Evolutionary conservation across 768 basidiomycete genomes (phyloP).

Genomic region (Mycena metata): DNA sequence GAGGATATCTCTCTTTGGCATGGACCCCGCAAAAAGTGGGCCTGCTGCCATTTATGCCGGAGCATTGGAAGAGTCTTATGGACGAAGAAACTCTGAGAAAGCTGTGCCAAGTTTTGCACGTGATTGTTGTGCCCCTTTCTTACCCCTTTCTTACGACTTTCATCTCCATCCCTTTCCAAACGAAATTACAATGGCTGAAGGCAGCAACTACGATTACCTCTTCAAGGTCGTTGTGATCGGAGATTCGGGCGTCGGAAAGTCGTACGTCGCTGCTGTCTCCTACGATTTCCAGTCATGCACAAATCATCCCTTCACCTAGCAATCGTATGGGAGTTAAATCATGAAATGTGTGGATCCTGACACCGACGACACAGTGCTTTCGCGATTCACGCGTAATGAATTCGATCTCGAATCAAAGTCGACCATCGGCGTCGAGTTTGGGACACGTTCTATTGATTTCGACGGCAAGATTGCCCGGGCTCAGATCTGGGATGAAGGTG

Average conservation of each 20-base stretch:
- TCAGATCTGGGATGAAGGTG: slow-evolving; percentile 99
- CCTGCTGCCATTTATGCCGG: slow-evolving; percentile 70
- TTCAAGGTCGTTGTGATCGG: slow-evolving; percentile 99
- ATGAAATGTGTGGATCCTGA: not conserved
- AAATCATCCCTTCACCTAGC: slow-evolving; percentile 39
- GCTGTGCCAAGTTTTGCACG: no score
- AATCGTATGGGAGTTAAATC: slow-evolving; percentile 47
- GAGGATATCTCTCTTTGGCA: slow-evolving; percentile 81
- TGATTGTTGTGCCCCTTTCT: no score
- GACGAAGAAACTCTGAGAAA: no score
- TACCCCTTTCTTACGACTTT: not conserved
- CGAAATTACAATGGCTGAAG: slow-evolving; percentile 79
- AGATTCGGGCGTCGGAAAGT: slow-evolving; percentile 99
- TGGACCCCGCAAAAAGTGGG: slow-evolving; percentile 66
- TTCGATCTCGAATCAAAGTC: slow-evolving; percentile 99
- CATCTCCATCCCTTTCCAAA: slow-evolving; percentile 1
- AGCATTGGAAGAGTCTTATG: slow-evolving; percentile 81
- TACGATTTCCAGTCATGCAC: slow-evolving; percentile 13
- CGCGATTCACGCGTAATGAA: slow-evolving; percentile 99
- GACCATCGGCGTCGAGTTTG: slow-evolving; percentile 99
- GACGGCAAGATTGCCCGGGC: slow-evolving; percentile 98
- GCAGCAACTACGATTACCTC: slow-evolving; percentile 97
- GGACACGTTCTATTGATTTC: slow-evolving; percentile 94
- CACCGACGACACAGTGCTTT: slow-evolving; percentile 78
- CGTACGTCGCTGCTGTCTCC: slow-evolving; percentile 71